Percentiles rank a stretch among this genome's conserved stretches.
These are phyloP conservation scores for Fusarium sp. DNA, from an alignment of 2,329 filamentous ascomycete species.

Conservation along the genomic window DNA sequence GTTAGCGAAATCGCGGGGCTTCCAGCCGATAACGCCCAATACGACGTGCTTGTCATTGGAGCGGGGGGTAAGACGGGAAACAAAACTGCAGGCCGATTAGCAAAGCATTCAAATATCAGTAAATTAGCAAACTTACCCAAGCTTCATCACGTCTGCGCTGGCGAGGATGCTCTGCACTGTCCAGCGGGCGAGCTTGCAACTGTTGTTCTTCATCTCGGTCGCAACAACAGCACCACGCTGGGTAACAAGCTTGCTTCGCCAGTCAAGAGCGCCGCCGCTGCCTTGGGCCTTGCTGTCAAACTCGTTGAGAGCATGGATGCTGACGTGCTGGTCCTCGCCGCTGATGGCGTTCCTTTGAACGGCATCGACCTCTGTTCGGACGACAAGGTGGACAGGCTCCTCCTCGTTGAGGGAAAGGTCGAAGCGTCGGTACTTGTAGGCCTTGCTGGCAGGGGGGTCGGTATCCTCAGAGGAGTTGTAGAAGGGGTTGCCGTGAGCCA, in stretches of 20 bases:
- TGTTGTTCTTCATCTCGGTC: constrained; percentile 99
- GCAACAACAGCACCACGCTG: constrained; percentile 97
- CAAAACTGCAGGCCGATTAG: constrained; percentile 71
- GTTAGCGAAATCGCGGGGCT: constrained; percentile 93
- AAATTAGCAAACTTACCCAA: constrained; percentile 71
- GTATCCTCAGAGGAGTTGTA: constrained; percentile 94
- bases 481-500: constrained; percentile 93
- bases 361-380: constrained; percentile 94
- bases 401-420: constrained; percentile 95
- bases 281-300: constrained; percentile 98
- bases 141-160: constrained; percentile 98
- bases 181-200: constrained; percentile 97
- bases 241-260: constrained; percentile 91
- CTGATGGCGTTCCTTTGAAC: constrained; percentile 94
- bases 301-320: constrained; percentile 97
- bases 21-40: constrained; percentile 95
- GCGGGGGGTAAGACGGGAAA: constrained; percentile 93
- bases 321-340: constrained; percentile 90
- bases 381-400: constrained; percentile 90
- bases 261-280: constrained; percentile 93
- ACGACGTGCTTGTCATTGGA: constrained; percentile 93
- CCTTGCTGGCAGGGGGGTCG: constrained; percentile 93
- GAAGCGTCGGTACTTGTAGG: constrained; percentile 98
- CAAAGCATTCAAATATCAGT: neutral
- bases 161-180: constrained; percentile 96